phyloP scores from a whole-genome alignment of 345 rosid genomes.

The Cardamine occulta region DNA sequence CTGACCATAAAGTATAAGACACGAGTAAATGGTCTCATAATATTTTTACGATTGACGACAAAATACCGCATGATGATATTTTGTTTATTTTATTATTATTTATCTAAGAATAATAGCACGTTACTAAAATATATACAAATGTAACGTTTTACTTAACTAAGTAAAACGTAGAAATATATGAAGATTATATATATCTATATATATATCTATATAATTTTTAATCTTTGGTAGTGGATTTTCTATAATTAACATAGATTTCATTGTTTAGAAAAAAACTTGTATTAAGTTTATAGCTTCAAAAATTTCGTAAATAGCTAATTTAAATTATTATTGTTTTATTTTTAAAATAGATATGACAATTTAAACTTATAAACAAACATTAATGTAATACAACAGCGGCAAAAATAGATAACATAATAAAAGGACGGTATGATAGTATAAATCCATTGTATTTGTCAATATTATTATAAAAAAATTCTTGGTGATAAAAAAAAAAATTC shows the following conservation, averaged over 20 bases:
- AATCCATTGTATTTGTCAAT: conserved; percentile 39
- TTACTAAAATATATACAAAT: neutral
- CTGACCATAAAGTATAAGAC: conserved; percentile 8
- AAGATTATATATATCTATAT: neutral
- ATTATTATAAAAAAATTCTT: neutral
- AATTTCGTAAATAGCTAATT: neutral
- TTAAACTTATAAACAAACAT: neutral
- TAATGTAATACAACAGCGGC: neutral
- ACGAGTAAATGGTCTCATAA: conserved; percentile 10
- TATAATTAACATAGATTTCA: neutral
- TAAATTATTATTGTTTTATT: neutral
- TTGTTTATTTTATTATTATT: neutral
- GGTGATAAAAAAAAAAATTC: neutral
- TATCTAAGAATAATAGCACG: neutral
- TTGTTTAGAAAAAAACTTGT: neutral
- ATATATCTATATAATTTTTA: neutral
- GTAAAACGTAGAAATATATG: no score
- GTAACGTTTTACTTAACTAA: neutral
- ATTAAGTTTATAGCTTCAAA: neutral
- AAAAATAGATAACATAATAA: neutral
- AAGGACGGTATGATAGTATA: conserved; percentile 1
- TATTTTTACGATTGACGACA: conserved; percentile 10
- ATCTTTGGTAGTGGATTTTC: neutral
- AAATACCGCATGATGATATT: conserved; percentile 22
- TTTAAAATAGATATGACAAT: neutral